Percentiles rank a stretch among this genome's conserved stretches.
phyloP scores from a whole-genome alignment of 768 basidiomycete genomes.

The Candolleomyces aberdarensis region DNA sequence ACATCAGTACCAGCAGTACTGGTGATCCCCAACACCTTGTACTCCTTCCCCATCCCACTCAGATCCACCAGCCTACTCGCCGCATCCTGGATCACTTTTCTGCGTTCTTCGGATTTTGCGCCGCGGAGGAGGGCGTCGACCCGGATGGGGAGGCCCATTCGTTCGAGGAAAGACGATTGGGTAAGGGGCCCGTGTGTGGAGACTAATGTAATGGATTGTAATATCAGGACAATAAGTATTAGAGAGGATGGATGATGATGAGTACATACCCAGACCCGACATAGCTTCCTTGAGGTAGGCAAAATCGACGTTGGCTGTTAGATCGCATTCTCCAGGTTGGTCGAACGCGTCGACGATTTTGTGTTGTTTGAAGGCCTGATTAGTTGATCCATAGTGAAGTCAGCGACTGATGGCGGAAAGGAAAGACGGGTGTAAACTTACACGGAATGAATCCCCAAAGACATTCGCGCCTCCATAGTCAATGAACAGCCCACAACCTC shows the following conservation, averaged over 20 bases:
- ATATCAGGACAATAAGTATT: not conserved
- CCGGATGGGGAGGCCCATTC: constrained; percentile 72
- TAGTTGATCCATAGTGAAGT: not conserved
- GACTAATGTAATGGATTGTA: constrained; percentile 31
- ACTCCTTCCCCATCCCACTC: constrained; percentile 84
- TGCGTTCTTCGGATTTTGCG: constrained; percentile 47
- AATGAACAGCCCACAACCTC: constrained; percentile 72
- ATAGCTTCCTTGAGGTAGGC: constrained; percentile 80
- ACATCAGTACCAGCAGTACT: constrained; percentile 6
- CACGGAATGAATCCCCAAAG: constrained; percentile 77
- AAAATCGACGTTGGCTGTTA: constrained; percentile 98
- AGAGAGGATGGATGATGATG: not conserved
- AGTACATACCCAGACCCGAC: constrained; percentile 52
- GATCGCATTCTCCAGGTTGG: constrained; percentile 81
- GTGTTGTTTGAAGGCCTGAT: constrained; percentile 87
- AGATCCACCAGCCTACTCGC: constrained; percentile 75
- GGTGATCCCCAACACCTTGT: constrained; percentile 70
- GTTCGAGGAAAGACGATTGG: constrained; percentile 74
- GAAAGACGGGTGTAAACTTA: constrained; percentile 35
- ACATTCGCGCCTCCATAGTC: constrained; percentile 83
- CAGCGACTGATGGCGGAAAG: not conserved
- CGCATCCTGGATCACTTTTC: constrained; percentile 51
- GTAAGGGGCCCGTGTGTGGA: constrained; percentile 63
- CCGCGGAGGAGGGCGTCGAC: constrained; percentile 56
- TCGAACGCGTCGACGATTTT: constrained; percentile 82